Conservation (phyloP, 345 rosid species). For the Rhodamnia rubescens region DNA sequence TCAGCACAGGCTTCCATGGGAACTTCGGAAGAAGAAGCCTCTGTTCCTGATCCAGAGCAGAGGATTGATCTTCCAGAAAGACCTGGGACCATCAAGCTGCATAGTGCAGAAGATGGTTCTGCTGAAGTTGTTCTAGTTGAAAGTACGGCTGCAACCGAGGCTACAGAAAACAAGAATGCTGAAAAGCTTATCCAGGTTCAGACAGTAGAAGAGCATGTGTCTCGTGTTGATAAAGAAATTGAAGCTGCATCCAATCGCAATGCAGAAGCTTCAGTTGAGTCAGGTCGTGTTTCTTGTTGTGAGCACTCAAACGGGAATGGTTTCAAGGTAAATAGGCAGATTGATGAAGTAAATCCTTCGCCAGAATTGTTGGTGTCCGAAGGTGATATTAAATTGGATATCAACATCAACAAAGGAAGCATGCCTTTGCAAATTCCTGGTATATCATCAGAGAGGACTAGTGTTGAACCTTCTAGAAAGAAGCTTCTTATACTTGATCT, state of each 20-base stretch:
- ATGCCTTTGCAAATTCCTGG: conserved; percentile 2
- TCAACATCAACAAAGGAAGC: conserved; percentile 3
- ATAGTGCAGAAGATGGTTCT: background rate
- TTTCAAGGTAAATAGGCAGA: background rate
- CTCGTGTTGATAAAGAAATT: background rate
- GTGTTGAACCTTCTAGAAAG: conserved; percentile 19
- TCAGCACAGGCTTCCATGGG: conserved; percentile 1
- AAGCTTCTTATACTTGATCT: conserved; percentile 76
- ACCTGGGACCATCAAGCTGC: background rate
- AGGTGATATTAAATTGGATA: background rate
- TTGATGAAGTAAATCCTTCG: background rate
- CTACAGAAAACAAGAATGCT: background rate
- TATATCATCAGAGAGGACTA: conserved; percentile 8
- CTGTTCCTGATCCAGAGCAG: background rate
- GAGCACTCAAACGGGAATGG: background rate
- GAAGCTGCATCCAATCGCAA: background rate
- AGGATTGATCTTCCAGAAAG: background rate
- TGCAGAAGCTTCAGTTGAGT: background rate
- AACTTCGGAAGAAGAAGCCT: background rate
- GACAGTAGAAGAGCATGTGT: background rate
- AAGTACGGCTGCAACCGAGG: background rate
- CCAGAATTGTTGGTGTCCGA: background rate
- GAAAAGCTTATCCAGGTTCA: background rate
- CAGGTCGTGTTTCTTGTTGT: background rate
- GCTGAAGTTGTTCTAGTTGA: background rate